Percentiles rank a stretch among this genome's conserved stretches.
phyloP scores from a whole-genome alignment of 768 basidiomycete species.

The Calocybe cyanea region DNA sequence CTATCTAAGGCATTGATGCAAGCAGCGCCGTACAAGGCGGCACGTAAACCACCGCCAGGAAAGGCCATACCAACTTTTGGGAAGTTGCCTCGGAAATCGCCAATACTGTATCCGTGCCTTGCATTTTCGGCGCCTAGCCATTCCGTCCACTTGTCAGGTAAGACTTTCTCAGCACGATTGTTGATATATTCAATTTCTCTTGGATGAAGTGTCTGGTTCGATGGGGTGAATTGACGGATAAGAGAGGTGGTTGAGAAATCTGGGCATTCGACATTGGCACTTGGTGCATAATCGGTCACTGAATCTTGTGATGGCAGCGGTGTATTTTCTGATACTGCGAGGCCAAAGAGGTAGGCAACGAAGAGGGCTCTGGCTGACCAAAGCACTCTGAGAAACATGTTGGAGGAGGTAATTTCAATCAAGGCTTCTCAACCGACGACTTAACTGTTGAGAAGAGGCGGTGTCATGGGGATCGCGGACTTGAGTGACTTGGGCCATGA shows the following conservation, averaged over 20 bases:
- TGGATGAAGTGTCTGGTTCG: conserved; percentile 48
- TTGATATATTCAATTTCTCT: conserved; percentile 45
- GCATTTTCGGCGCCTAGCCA: conserved; percentile 60
- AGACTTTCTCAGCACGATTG: conserved; percentile 34
- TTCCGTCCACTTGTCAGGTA: conserved; percentile 48
- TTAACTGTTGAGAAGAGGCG: conserved; percentile 7
- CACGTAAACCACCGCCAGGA: conserved; percentile 68
- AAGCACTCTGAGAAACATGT: neutral
- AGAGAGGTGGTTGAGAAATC: conserved; percentile 42
- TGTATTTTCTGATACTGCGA: conserved; percentile 1
- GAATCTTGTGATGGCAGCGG: conserved; percentile 22
- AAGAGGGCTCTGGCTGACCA: conserved; percentile 5
- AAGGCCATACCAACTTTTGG: conserved; percentile 62
- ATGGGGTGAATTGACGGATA: conserved; percentile 47
- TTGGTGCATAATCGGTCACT: conserved; percentile 51
- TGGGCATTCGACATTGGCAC: conserved; percentile 45
- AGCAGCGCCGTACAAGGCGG: conserved; percentile 64
- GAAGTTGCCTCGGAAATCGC: conserved; percentile 34
- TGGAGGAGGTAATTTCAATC: conserved; percentile 2
- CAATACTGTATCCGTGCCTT: conserved; percentile 48
- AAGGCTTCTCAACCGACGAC: too few relatives aligned
- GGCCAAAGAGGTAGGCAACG: conserved; percentile 11
- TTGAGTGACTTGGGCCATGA: too few relatives aligned
- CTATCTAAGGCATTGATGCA: conserved; percentile 57
- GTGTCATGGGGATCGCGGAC: conserved; percentile 9